Base-by-base conservation (phyloP, 169 alveolate species). In the Prorocentrum cordatum region DNA sequence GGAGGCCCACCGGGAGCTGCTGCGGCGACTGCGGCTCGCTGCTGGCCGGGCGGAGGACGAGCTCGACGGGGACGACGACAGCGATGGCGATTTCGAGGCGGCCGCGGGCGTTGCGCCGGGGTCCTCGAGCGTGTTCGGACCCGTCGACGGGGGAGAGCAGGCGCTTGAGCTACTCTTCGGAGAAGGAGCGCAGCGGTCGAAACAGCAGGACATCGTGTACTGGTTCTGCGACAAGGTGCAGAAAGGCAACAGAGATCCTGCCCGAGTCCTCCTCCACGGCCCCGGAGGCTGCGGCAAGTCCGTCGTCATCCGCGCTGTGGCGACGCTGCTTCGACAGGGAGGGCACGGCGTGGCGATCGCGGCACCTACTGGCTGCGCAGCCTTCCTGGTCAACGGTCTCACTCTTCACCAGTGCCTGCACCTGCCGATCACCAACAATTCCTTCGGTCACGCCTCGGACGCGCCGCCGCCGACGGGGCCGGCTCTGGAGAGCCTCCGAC, bases 251-350 rank as follows among this genome's bases (percentile, higher is more conserved):
- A 6, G 29, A 20, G 61, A 47, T 7, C 62, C 45, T 27, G 45
- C 42, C 29, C 36, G 24, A 10, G 6, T 26, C 9, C 24, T 42
- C 6, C 24, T 73, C 33, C 85, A 73, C 22, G 85, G 71, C 12
- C 38, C 85, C n/a, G 85, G 77, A 1, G 85, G 85, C 58, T 45
- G 68, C 54, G 85, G 83, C 31, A 72, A 72, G 67, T 72, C 83
- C 20, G 64, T 72, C 9, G 68, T 72, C 12, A 32, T 54, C 0
- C n/a, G 83, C 26, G 83, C 83, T 7, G 3, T 33, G 24, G 67
- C 83, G n/a, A 36, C 39, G 33, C 29, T 27, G 83, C 24, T 72
- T 18, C 39, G 83, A n/a, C 32, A 72, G 58, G 22, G 27, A 16
- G 83, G 67, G 22, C 10, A 2, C 22, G 83, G 83, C n/a, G 67